Evolutionary conservation across 495 filamentous ascomycete species (phyloP).

Genomic region (Cercophora samala): DNA sequence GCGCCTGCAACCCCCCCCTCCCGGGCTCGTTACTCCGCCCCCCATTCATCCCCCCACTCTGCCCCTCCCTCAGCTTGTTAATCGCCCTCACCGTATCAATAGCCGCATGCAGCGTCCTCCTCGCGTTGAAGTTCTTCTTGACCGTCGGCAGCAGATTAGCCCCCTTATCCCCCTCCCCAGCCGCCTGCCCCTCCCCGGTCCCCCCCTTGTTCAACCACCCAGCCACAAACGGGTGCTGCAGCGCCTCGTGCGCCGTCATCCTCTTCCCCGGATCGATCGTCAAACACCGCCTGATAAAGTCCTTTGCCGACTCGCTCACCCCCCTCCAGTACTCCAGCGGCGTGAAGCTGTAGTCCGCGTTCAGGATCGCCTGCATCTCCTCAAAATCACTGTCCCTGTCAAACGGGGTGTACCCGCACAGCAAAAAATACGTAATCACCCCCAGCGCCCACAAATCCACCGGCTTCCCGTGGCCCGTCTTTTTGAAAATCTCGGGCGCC

Average conservation of each 20-base stretch:
- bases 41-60: constrained; percentile 64
- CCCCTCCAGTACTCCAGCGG: constrained; percentile 95
- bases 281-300: constrained; percentile 80
- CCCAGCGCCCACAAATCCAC: constrained; percentile 98
- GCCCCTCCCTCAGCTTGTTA: constrained; percentile 88
- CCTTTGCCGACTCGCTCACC: constrained; percentile 77
- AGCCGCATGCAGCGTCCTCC: constrained; percentile 88
- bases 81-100: constrained; percentile 98
- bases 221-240: constrained; percentile 83
- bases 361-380: constrained; percentile 98
- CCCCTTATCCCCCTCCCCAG: constrained; percentile 70
- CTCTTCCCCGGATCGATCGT: constrained; percentile 82
- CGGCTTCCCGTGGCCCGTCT: constrained; percentile 80
- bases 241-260: constrained; percentile 92
- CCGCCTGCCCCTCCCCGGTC: constrained; percentile 44
- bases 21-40: constrained; percentile 37
- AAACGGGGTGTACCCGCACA: constrained; percentile 98
- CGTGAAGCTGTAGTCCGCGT: constrained; percentile 95
- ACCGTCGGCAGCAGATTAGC: constrained; percentile 85
- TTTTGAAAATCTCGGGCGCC: constrained; percentile 89
- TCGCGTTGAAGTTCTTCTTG: constrained; percentile 99
- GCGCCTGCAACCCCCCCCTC: constrained; percentile 10
- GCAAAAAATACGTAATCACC: constrained; percentile 95
- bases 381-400: constrained; percentile 96
- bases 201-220: constrained; percentile 42